These are phyloP conservation scores for Backusella liffmaniae DNA, from an alignment of 192 early-diverging fungal species.

Conservation along the genomic window DNA sequence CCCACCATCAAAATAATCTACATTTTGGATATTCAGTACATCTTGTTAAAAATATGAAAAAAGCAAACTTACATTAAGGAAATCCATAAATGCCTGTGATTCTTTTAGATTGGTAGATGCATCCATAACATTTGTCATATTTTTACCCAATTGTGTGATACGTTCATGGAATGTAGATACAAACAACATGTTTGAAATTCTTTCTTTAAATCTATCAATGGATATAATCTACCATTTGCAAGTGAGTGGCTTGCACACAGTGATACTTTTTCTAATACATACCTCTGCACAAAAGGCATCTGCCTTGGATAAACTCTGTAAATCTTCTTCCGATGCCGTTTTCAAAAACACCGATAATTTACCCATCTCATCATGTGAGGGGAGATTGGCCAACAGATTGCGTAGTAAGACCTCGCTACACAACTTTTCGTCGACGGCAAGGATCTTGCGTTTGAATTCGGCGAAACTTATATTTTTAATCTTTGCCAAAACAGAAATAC, in stretches of 20 bases:
- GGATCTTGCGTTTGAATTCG: conserved; percentile 64
- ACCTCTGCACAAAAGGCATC: conserved; percentile 75
- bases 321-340: conserved; percentile 59
- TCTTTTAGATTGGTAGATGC: conserved; percentile 66
- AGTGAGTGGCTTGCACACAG: background rate
- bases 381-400: conserved; percentile 66
- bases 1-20: conserved; percentile 72
- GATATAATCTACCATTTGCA: conserved; percentile 55
- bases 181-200: conserved; percentile 67
- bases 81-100: conserved; percentile 65
- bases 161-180: conserved; percentile 67
- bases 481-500: conserved; percentile 41
- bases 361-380: conserved; percentile 73
- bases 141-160: conserved; percentile 57
- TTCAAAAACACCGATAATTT: conserved; percentile 66
- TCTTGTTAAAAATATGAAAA: no score
- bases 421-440: conserved; percentile 67
- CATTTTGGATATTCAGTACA: no score
- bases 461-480: conserved; percentile 65
- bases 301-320: conserved; percentile 58
- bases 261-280: background rate
- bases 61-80: conserved; percentile 52
- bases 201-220: conserved; percentile 75
- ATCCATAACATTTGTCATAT: conserved; percentile 59
- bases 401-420: conserved; percentile 64